Base-by-base conservation (phyloP, 148 eudicot genomes). In the Rhododendron williamsianum region DNA sequence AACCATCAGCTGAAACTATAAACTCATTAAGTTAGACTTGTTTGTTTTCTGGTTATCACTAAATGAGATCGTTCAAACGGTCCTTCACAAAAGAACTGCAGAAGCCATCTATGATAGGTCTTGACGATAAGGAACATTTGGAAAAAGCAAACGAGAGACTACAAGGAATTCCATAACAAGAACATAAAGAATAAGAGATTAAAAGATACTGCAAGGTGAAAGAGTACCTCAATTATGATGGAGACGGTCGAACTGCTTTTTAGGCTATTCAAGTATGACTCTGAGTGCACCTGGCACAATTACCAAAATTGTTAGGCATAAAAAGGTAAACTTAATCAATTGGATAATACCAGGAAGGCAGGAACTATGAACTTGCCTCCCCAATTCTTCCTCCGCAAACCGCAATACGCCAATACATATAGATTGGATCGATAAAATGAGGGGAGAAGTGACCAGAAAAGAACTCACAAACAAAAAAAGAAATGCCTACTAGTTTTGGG, bases 251-350 rank as follows among this genome's bases (percentile, higher is more conserved):
- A 58, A 87, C 98, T 96, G 88, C 91, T 91, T 78, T 91, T 94
- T 60, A 96, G 91, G 88, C 97, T 94, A 83, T 89, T 87, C 88
- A 96, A 93, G 91, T 96, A 96, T 51, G 90, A 86, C 76, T 96
- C 90, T 52, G 99, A 89, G 90, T 96, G 99, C 82, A 96, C 96
- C 98, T 96, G 90, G 33, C 87, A 80, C 72, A 86, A 58, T 30
- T 80, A 80, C 21, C 76, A 79, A 71, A 63, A 85, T 72, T 52
- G 67, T 46, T 49, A 87, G 83, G 74, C 72, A 80, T 7, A 54
- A 5, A n/a, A 45, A 46, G 49, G 35, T 43, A 25, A 72, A 73
- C 48, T 76, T 35, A 4, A 25, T 74, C 3, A 67, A 56, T 30
- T 51, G 33, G 77, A 21, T 15, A 72, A 52, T 46, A 63, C 35